Evolutionary conservation across 257 asterid genomes (phyloP), one percentile per base, ranked within the genome.

Genomic region (Mentha longifolia): DNA sequence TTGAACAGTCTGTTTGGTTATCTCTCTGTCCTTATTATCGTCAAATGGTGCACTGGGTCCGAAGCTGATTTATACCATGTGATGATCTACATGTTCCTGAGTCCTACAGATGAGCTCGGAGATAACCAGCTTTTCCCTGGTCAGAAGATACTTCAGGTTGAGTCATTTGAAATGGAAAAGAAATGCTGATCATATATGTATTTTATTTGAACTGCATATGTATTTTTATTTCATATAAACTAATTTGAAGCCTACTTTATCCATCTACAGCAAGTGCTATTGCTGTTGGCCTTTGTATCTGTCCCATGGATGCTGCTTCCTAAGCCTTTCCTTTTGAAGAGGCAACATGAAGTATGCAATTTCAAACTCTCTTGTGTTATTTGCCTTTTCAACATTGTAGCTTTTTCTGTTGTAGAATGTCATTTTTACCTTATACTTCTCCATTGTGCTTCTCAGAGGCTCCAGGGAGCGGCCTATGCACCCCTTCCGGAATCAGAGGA

Each of bases 241-340:
- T 65, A 42, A 8, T 42, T 42, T 5, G 20, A 33, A 55, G 66
- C 66, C 73, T 30, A 47, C 49, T 67, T 74, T 31, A 31, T 68
- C 60, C 63, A 45, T 80, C 8, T 78, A 57, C 97, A 94, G 99
- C 79, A 89, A 33, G 90, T 81, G 72, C 77, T 94, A 35, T 80
- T 94, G 56, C 77, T 91, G 51, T 80, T 84, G 81, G 96, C 97
- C 37, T 78, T 94, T 77, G 86, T 91, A 71, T 82, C 99, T 47
- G 96, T 94, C 69, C 99, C 99, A 31, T 94, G 99, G 99, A 94
- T 94, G 99, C 90, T 94, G 79, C 87, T 94, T 67, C 99, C 99
- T 41, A 94, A 91, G 82, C 99, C 99, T 66, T 88, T 94, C 82
- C 86, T 94, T 64, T 76, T 95, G 81, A 86, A 85, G 86, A 66